These are phyloP conservation scores for Rhodotorula glutinis DNA, from an alignment of 1,284 basidiomycete species.

Conservation along the genomic window DNA sequence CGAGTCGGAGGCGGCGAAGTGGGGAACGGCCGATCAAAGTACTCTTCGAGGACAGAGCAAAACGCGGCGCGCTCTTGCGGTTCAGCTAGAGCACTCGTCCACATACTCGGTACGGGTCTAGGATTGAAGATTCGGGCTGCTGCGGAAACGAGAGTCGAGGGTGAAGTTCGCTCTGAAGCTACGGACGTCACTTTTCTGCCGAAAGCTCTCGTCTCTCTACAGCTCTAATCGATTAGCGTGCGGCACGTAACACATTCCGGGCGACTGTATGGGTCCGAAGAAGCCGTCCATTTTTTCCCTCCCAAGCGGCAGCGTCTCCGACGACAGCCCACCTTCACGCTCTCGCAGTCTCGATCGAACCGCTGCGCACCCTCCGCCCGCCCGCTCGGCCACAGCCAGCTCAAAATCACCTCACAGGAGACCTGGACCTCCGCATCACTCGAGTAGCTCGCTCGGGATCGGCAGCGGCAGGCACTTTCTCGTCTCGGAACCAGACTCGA, in stretches of 20 bases:
- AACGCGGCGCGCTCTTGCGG: constrained; percentile 15
- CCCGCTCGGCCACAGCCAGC: neutral
- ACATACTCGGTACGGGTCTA: too few species aligned
- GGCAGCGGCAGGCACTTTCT: constrained; percentile 1
- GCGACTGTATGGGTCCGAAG: neutral
- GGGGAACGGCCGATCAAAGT: constrained; percentile 15
- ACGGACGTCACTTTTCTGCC: neutral
- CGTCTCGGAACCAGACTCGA: neutral
- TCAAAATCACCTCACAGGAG: neutral
- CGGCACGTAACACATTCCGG: too few species aligned
- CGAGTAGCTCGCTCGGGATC: constrained; percentile 3
- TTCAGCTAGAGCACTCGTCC: neutral
- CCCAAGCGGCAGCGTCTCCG: neutral
- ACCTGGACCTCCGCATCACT: neutral
- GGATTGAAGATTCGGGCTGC: neutral
- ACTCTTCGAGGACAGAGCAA: constrained; percentile 19
- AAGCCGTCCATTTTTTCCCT: neutral
- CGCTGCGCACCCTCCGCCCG: neutral
- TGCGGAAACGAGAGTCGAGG: too few species aligned
- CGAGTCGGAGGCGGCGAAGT: neutral
- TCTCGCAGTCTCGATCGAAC: neutral
- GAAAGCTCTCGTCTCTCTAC: too few species aligned
- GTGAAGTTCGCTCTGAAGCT: too few species aligned
- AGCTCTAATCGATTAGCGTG: too few species aligned
- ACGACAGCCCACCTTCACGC: neutral